These are phyloP conservation scores for Zygosaccharomyces kombuchaensis DNA, from an alignment of 805 yeast genomes.

Conservation along the genomic window DNA sequence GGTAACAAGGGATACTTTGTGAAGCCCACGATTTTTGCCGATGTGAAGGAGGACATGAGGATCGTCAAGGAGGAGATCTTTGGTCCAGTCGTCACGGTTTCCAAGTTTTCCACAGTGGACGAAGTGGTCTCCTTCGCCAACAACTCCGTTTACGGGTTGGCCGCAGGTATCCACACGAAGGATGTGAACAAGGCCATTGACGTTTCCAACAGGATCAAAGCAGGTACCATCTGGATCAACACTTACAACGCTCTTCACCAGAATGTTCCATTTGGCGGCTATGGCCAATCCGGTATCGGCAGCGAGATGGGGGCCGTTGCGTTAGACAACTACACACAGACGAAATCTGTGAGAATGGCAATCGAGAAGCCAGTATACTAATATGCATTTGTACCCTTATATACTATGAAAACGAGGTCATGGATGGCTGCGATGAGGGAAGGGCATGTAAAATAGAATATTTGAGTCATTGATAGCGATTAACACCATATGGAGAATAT, in stretches of 20 bases:
- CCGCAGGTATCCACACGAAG: conserved; percentile 81
- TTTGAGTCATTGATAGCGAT: too few species aligned
- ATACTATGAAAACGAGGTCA: neutral
- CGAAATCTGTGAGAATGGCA: conserved; percentile 74
- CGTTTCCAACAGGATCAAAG: conserved; percentile 61
- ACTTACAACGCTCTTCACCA: conserved; percentile 82
- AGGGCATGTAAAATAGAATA: too few species aligned
- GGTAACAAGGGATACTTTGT: conserved; percentile 69
- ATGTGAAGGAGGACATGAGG: conserved; percentile 66
- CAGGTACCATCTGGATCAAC: conserved; percentile 84
- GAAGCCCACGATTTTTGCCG: conserved; percentile 82
- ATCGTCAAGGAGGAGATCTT: conserved; percentile 88
- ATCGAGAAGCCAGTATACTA: conserved; percentile 25
- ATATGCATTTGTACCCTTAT: neutral
- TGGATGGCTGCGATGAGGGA: neutral
- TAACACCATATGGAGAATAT: too few species aligned
- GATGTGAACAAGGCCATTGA: conserved; percentile 62
- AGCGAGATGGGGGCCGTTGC: conserved; percentile 90
- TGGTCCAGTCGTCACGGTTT: conserved; percentile 80
- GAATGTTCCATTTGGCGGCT: conserved; percentile 90
- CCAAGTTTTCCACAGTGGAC: conserved; percentile 66
- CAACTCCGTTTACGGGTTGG: conserved; percentile 75
- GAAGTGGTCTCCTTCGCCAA: conserved; percentile 74
- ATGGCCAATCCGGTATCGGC: conserved; percentile 82
- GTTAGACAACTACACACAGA: conserved; percentile 73